A percentile compares a stretch with the other conserved stretches of the same genome.
phyloP scores from a whole-genome alignment of 2,329 filamentous ascomycete genomes.

The Pezicula neosporulosa region DNA sequence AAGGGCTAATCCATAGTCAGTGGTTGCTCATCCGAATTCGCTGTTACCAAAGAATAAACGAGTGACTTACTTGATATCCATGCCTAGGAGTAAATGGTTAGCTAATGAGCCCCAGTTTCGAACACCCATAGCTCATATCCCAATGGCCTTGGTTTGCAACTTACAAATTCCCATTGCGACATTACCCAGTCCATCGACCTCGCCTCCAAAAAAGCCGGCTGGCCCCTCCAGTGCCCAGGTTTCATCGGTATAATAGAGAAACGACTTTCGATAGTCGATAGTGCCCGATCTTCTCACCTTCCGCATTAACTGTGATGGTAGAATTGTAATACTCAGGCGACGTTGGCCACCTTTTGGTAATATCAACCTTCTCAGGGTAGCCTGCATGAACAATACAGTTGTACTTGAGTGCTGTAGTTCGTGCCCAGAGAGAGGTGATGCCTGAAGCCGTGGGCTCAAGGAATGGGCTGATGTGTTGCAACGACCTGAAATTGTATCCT shows the following conservation, averaged over 20 bases:
- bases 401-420: conserved; percentile 60
- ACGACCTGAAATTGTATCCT: conserved; percentile 72
- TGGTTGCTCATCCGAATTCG: too few relatives aligned
- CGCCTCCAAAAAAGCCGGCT: conserved; percentile 44
- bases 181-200: conserved; percentile 44
- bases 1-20: conserved; percentile 35
- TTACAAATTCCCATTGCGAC: conserved; percentile 58
- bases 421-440: conserved; percentile 68
- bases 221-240: conserved; percentile 56
- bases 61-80: conserved; percentile 55
- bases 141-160: conserved; percentile 15
- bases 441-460: conserved; percentile 66
- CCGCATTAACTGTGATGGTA: conserved; percentile 49
- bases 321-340: conserved; percentile 53
- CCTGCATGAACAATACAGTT: conserved; percentile 67
- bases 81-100: conserved; percentile 31
- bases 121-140: conserved; percentile 3
- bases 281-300: conserved; percentile 58
- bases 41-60: too few relatives aligned
- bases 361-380: conserved; percentile 68
- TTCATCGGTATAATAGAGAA: conserved; percentile 58
- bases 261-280: conserved; percentile 59
- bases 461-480: conserved; percentile 63
- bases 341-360: conserved; percentile 43
- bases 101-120: neutral